Evolutionary conservation across 306 rosid species (phyloP).

Genomic region (Senna siamea): DNA sequence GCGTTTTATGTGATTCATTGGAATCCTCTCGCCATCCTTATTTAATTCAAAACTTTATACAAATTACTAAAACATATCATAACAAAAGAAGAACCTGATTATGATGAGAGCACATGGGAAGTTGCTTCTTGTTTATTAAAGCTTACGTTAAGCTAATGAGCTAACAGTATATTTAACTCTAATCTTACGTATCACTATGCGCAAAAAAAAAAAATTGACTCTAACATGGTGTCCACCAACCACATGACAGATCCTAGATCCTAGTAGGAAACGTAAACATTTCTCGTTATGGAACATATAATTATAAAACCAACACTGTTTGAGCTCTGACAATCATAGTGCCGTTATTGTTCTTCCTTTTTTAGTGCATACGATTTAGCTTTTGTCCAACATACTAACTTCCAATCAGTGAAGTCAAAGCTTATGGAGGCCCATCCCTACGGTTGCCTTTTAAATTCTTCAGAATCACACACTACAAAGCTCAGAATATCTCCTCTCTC

Average conservation of each 20-base stretch:
- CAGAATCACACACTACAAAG: neutral
- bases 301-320: neutral
- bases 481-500: neutral
- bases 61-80: too few species aligned
- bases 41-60: neutral
- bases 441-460: neutral
- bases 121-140: too few species aligned
- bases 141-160: neutral
- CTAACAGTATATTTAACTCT: neutral
- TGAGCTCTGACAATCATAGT: neutral
- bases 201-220: too few species aligned
- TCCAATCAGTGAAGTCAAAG: neutral
- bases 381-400: neutral
- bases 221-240: neutral
- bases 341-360: neutral
- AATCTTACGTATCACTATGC: neutral
- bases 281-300: neutral
- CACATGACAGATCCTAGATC: neutral
- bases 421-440: neutral
- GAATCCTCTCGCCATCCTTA: neutral
- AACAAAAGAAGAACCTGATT: neutral
- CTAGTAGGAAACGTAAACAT: neutral
- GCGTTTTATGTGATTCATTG: neutral
- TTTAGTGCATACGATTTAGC: neutral
- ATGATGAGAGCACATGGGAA: neutral